A percentile compares a stretch with the other conserved stretches of the same genome.
Conservation (phyloP, 2,329 filamentous ascomycete genomes). For the Alternaria arbusti region DNA sequence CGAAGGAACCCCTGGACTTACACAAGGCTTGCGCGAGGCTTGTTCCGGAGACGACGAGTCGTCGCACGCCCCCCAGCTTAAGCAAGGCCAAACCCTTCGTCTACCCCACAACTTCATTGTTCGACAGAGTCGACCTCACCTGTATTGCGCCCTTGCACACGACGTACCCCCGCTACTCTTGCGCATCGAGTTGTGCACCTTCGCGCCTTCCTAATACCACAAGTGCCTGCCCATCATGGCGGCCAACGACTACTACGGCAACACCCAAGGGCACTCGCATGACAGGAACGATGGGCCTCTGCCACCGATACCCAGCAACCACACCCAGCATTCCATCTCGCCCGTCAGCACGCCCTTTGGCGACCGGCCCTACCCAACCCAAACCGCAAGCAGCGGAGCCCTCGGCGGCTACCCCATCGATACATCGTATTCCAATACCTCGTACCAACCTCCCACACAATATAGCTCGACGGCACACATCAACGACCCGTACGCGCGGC, state of each 20-base stretch:
- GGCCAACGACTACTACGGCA: conserved; percentile 67
- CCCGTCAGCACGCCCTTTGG: conserved; percentile 42
- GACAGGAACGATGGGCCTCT: conserved; percentile 46
- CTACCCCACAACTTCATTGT: conserved; percentile 7
- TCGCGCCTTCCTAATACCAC: not conserved
- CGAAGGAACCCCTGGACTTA: not conserved
- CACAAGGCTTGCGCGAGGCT: not conserved
- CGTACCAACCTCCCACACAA: conserved; percentile 26
- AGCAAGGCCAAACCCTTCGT: conserved; percentile 4
- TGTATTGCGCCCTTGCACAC: not conserved
- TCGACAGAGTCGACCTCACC: not conserved
- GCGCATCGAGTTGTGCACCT: not conserved
- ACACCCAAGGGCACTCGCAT: conserved; percentile 38
- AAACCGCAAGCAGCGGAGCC: conserved; percentile 53
- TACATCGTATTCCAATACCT: conserved; percentile 62
- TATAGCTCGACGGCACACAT: conserved; percentile 42
- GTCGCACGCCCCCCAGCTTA: conserved; percentile 3
- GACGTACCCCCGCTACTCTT: not conserved
- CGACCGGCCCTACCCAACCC: conserved; percentile 52
- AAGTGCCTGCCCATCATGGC: conserved; percentile 46
- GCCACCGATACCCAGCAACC: conserved; percentile 36
- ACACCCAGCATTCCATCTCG: conserved; percentile 41
- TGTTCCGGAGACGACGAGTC: not conserved
- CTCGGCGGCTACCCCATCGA: conserved; percentile 58
- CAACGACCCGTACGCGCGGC: conserved; percentile 37